Conservation (phyloP, 2,329 filamentous ascomycete genomes). For the Rugonectria rugulosa region DNA sequence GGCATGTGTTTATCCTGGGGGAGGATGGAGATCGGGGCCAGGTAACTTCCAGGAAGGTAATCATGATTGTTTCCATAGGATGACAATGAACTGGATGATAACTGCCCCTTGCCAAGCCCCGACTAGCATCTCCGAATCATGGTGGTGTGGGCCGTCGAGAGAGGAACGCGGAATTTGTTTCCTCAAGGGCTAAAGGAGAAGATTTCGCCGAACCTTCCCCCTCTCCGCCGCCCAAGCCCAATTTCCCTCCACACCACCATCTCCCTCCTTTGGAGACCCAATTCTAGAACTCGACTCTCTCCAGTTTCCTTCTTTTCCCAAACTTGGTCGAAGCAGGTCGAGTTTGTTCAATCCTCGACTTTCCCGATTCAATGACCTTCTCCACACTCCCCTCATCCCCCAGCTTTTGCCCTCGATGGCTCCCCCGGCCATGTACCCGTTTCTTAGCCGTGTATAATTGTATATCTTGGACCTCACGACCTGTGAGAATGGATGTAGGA, state of each 20-base stretch:
- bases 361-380: neutral
- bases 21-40: too few species aligned
- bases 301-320: neutral
- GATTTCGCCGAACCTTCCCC: slow-evolving; percentile 12
- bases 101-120: too few species aligned
- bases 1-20: too few species aligned
- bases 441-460: slow-evolving; percentile 1
- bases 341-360: neutral
- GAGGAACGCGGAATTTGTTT: slow-evolving; percentile 10
- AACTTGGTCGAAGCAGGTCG: slow-evolving; percentile 10
- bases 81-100: too few species aligned
- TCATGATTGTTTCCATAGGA: too few species aligned
- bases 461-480: slow-evolving; percentile 8
- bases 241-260: neutral
- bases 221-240: neutral
- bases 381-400: neutral
- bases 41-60: too few species aligned
- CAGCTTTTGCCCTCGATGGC: slow-evolving; percentile 1
- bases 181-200: slow-evolving; percentile 8
- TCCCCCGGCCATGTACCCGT: slow-evolving; percentile 16
- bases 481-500: neutral
- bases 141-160: too few species aligned
- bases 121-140: neutral
- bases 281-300: too few species aligned
- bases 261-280: too few species aligned